Percentiles rank a stretch among this genome's conserved stretches.
These are phyloP conservation scores for Fusarium sororula DNA, from an alignment of 2,329 filamentous ascomycete species.

Conservation along the genomic window DNA sequence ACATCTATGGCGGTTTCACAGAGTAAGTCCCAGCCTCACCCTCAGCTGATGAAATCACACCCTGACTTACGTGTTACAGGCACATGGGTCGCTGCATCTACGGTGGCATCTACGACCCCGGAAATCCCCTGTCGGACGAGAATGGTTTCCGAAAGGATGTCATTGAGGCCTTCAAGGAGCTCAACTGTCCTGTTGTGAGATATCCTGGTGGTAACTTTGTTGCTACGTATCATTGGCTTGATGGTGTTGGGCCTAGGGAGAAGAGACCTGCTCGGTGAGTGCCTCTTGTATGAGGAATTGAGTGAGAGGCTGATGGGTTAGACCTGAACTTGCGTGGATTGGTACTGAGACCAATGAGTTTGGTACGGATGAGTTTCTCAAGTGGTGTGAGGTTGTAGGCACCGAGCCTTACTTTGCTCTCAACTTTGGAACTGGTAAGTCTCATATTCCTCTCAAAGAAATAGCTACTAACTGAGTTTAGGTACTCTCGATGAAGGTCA, in stretches of 20 bases:
- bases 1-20: slow-evolving; percentile 85
- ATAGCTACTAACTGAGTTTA: background rate
- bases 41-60: background rate
- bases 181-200: slow-evolving; percentile 79
- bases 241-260: slow-evolving; percentile 79
- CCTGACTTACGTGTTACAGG: slow-evolving; percentile 51
- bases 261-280: slow-evolving; percentile 63
- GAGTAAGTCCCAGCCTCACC: slow-evolving; percentile 63
- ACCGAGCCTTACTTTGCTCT: slow-evolving; percentile 83
- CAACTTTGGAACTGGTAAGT: slow-evolving; percentile 78
- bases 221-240: slow-evolving; percentile 86
- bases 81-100: slow-evolving; percentile 93
- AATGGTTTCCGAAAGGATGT: slow-evolving; percentile 84
- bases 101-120: slow-evolving; percentile 84
- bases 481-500: slow-evolving; percentile 53
- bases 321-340: slow-evolving; percentile 80
- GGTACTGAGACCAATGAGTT: slow-evolving; percentile 81
- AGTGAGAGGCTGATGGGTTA: background rate
- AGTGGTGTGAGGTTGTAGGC: slow-evolving; percentile 77
- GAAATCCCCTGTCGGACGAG: slow-evolving; percentile 75
- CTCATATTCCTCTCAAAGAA: background rate
- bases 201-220: slow-evolving; percentile 88
- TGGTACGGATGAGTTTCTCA: slow-evolving; percentile 87
- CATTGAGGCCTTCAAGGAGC: slow-evolving; percentile 75
- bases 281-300: background rate